Evolutionary conservation across 2,329 filamentous ascomycete genomes (phyloP), one percentile per base, ranked within the genome.

Genomic region (Penicillium sp.): DNA sequence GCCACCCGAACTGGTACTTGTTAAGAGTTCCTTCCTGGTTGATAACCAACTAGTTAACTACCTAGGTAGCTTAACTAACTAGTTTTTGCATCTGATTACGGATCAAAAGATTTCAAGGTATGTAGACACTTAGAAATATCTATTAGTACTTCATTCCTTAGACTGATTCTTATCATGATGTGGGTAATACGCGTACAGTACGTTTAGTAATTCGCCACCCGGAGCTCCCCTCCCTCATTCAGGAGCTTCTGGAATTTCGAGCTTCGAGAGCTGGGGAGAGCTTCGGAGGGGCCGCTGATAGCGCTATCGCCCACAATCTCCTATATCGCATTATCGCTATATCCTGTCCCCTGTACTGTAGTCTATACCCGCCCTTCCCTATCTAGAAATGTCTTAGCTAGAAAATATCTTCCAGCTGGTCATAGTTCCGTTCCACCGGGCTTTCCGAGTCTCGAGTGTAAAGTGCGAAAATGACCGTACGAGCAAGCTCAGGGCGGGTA

Each of bases 241-340:
- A n/a, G 28, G 44, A 54, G 52, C 55, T 57, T 57, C 55, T 54
- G 51, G 54, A 58, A 52, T 48, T 36, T 48, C 38, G 23, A 51
- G 47, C 49, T 51, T 35, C 11, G 40, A 49, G 47, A 54, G 50
- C 52, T 58, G 54, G 54, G 55, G 54, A 54, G 55, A 59, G 57
- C 57, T 59, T 56, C 42, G 47, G 57, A 58, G 57, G 57, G 54
- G 54, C 57, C 56, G 56, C 56, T 57, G 56, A 59, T 59, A 59
- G 54, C 50, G 50, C 49, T 59, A 59, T 58, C 57, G 49, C 35
- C 35, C 35, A 37, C 34, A 20, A 36, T 37, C 31, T n/a, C n/a
- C n/a, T n/a, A n/a, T 34, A 34, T 34, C 31, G 4, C 14, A 34
- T 34, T 34, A 34, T 34, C 31, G 31, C 31, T 11, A 27, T 27